Percentiles rank a stretch among this genome's conserved stretches.
These are phyloP conservation scores for Colletotrichum higginsianum DNA, from an alignment of 2,329 filamentous ascomycete species.

Conservation along the genomic window DNA sequence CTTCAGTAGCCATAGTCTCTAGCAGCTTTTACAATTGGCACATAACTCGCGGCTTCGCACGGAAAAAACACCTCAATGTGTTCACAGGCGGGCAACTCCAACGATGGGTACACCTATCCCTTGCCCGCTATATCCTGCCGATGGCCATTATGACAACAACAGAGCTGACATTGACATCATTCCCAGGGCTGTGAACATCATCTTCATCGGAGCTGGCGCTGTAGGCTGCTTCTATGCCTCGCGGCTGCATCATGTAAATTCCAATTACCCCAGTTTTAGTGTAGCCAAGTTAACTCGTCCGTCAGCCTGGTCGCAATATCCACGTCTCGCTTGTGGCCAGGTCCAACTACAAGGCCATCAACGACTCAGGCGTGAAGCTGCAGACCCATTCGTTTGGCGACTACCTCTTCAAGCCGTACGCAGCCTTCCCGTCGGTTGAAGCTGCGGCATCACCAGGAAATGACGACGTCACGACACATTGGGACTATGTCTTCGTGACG, in stretches of 20 bases:
- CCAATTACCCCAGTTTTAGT: slow-evolving; percentile 28
- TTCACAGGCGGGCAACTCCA: not conserved
- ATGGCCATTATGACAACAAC: not conserved
- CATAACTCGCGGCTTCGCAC: too few relatives aligned
- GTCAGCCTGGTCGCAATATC: slow-evolving; percentile 64
- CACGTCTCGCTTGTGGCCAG: slow-evolving; percentile 80
- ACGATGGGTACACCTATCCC: slow-evolving; percentile 19
- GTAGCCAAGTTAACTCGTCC: slow-evolving; percentile 41
- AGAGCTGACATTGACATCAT: not conserved
- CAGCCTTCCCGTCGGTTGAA: slow-evolving; percentile 73
- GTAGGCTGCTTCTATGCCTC: slow-evolving; percentile 82
- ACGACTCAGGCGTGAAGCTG: slow-evolving; percentile 72
- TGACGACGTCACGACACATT: slow-evolving; percentile 38
- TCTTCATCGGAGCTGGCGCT: slow-evolving; percentile 80
- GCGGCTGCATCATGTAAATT: slow-evolving; percentile 70
- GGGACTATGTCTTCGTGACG: slow-evolving; percentile 78
- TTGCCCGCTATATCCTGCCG: not conserved
- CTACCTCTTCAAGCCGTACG: slow-evolving; percentile 74
- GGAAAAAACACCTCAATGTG: slow-evolving; percentile 3
- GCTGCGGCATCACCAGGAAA: slow-evolving; percentile 59
- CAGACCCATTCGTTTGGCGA: slow-evolving; percentile 77
- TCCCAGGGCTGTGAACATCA: slow-evolving; percentile 66
- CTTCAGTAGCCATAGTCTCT: not conserved
- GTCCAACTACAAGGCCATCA: slow-evolving; percentile 79
- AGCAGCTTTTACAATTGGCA: not conserved